Evolutionary conservation across 1,139 yeast genomes (phyloP).

Genomic region (Candida glucosophila): DNA sequence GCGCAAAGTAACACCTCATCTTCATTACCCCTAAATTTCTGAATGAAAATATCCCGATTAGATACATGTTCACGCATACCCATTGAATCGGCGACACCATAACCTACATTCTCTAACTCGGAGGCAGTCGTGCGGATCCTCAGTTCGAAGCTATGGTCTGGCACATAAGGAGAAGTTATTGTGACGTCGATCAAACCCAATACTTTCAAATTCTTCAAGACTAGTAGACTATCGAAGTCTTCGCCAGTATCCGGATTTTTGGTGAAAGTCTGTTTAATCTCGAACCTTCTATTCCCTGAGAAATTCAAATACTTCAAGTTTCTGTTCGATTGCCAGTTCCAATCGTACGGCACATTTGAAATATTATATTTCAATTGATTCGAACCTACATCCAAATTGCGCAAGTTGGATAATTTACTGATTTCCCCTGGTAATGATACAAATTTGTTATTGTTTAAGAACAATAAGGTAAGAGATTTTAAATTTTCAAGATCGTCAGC

Average conservation of each 20-base stretch:
- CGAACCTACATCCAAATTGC: slow-evolving; percentile 82
- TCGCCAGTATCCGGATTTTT: slow-evolving; percentile 38
- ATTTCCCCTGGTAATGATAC: slow-evolving; percentile 87
- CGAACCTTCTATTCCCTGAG: slow-evolving; percentile 88
- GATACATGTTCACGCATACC: slow-evolving; percentile 64
- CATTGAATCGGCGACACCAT: slow-evolving; percentile 86
- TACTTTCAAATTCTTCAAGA: slow-evolving; percentile 60
- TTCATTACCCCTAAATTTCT: slow-evolving; percentile 79
- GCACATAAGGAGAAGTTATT: slow-evolving; percentile 71
- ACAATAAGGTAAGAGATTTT: slow-evolving; percentile 50
- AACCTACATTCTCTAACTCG: slow-evolving; percentile 65
- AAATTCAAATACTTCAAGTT: slow-evolving; percentile 75
- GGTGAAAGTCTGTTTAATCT: slow-evolving; percentile 59
- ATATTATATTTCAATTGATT: slow-evolving; percentile 87
- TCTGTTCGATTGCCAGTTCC: slow-evolving; percentile 93
- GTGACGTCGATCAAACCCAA: slow-evolving; percentile 95
- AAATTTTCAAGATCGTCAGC: slow-evolving; percentile 74
- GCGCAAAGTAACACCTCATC: slow-evolving; percentile 65
- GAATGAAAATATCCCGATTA: slow-evolving; percentile 78
- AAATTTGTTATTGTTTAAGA: slow-evolving; percentile 75
- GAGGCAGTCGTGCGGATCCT: slow-evolving; percentile 94
- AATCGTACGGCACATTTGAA: slow-evolving; percentile 90
- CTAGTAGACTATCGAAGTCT: slow-evolving; percentile 70
- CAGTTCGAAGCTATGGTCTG: slow-evolving; percentile 77
- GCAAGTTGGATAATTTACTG: slow-evolving; percentile 55